Base-by-base conservation (phyloP, 768 basidiomycete species). In the Trametes elegans region DNA sequence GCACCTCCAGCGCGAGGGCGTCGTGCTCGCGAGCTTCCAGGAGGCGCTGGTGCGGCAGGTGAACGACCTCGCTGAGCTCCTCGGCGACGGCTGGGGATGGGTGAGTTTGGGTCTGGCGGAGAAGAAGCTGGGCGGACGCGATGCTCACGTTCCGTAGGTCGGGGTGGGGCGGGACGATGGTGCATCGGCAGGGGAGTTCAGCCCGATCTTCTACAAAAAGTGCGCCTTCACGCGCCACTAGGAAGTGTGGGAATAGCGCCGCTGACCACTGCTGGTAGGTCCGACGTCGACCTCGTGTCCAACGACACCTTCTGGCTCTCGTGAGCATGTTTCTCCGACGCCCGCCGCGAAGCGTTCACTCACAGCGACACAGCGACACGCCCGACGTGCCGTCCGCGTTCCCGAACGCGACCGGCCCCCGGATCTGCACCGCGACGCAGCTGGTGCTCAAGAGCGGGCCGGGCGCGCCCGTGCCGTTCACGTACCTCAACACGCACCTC, bases 131-230 rank as follows among this genome's bases (percentile, higher is more conserved):
- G n/a, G 8, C n/a, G 21, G 14, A 6, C 29, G n/a, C n/a, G n/a
- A n/a, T n/a, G n/a, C n/a, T n/a, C n/a, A n/a, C 41, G 3, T 31
- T 1, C 11, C 5, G 35, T 34, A 81, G 77, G 75, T 84, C 19
- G 84, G 83, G 1, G 82, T 84, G 0, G 85, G 84, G 0, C 71
- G 85, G n/a, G 78, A 83, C 49, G 81, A 87, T 60, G 84, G 84
- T 3, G 66, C 66, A 7, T 53, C 69, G 14, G 74, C 72, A 0
- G 84, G 85, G 29, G 85, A 87, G 65, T 85, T 81, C 65, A 76
- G 75, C 60, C 82, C 84, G 0, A 79, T 86, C 55, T 86, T 84
- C 65, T 87, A 74, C 70, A 77, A 80, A 55, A 77, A 71, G 76
- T 75, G 40, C 46, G 49, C 31, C 16, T 40, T n/a, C n/a, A n/a